phyloP scores from a whole-genome alignment of 176 grass and related monocot species.

The Lolium rigidum region DNA sequence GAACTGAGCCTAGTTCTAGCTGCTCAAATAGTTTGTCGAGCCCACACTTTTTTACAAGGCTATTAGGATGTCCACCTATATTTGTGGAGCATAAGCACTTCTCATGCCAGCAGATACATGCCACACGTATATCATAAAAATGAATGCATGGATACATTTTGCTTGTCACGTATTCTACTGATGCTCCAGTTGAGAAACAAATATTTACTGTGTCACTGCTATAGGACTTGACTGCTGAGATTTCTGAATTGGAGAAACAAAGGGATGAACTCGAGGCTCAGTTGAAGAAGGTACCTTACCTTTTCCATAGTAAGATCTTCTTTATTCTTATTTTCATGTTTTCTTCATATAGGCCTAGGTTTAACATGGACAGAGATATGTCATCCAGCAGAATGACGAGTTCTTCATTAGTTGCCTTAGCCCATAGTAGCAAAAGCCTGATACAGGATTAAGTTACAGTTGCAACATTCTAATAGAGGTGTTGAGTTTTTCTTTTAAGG shows the following conservation, averaged over 20 bases:
- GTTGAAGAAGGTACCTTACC: conserved; percentile 77
- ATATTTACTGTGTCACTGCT: conserved; percentile 27
- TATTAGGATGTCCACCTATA: conserved; percentile 29
- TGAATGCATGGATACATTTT: conserved; percentile 16
- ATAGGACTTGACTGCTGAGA: conserved; percentile 86
- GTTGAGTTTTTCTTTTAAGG: neutral
- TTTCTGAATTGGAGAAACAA: conserved; percentile 92
- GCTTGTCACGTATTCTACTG: neutral
- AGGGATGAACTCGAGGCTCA: conserved; percentile 93
- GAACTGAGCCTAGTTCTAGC: neutral
- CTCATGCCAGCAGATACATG: neutral
- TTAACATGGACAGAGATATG: conserved; percentile 2
- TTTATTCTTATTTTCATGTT: conserved; percentile 10
- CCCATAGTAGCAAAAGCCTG: neutral
- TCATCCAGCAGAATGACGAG: neutral
- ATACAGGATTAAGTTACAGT: neutral
- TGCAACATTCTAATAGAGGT: neutral
- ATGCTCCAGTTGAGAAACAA: conserved; percentile 21
- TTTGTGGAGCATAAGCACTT: conserved; percentile 5
- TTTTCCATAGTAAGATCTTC: conserved; percentile 24
- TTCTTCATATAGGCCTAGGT: conserved; percentile 18
- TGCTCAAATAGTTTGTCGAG: neutral
- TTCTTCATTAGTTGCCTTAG: conserved; percentile 7
- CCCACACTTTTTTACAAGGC: neutral
- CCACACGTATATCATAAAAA: conserved; percentile 32